Evolutionary conservation across 2,329 filamentous ascomycete species (phyloP), one percentile per base, ranked within the genome.

Genomic region (Verticillium dahliae): DNA sequence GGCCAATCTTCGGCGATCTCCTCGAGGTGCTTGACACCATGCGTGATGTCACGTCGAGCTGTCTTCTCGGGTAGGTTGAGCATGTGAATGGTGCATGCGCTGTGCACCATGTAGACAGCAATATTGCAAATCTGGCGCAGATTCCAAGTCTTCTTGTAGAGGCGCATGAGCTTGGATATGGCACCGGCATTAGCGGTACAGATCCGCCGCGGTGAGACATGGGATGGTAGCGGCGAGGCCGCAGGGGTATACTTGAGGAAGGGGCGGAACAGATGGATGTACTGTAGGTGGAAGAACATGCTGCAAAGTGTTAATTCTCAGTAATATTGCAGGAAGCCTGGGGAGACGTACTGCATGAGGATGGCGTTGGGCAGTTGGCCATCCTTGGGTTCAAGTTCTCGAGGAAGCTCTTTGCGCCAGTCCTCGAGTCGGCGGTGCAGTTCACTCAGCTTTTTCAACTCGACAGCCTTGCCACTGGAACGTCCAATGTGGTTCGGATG

Each of bases 231-330:
- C 1, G 92, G 94, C 1, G 93, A 97, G 1, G 87, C 88, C 6
- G 85, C 79, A 57, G 90, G 91, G 3, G 86, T 89, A 71, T 97
- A 98, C 73, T 95, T 97, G 58, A 98, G 82, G 71, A 98, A 98
- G 0, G 95, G 94, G 5, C 94, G 87, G 79, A 97, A 98, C 4
- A 98, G 86, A 70, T 98, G 93, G 63, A 98, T 96, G 71, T 96
- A 96, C 56, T 97, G 87, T 1, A 98, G 83, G 70, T 98, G 93
- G 74, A 94, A 97, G 76, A 98, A 97, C 93, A 98, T 98, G 78
- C 93, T 97, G 69, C 9, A 34, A 35, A 22, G 56, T 6, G 65
- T 76, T 59, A 76, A 67, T 41, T 1, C 5, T 31, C 3, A 5
- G 1, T 27, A 59, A 15, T 54, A 14, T 5, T 35, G 41, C 50